Conservation (phyloP, 805 yeast genomes). For the Kurtzmaniella cleridarum region DNA sequence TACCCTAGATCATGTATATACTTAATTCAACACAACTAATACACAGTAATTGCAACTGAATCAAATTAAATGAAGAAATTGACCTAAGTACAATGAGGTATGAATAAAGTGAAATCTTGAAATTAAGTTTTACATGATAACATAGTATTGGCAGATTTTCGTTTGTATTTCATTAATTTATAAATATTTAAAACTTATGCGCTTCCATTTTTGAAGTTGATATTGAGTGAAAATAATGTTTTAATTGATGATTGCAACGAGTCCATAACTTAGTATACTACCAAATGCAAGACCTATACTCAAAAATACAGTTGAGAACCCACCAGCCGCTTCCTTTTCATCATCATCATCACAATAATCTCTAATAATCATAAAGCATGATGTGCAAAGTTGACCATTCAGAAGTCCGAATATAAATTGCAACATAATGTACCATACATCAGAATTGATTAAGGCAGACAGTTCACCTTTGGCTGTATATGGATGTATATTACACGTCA, state of each 20-base stretch:
- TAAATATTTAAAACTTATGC: no score
- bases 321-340: conserved; percentile 90
- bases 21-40: neutral
- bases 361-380: conserved; percentile 74
- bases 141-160: no score
- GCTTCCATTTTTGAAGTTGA: no score
- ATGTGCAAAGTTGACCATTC: conserved; percentile 80
- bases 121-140: no score
- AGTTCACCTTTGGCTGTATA: conserved; percentile 18
- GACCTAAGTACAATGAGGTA: no score
- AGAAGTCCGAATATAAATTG: conserved; percentile 82
- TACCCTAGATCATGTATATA: no score
- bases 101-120: no score
- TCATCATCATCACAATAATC: conserved; percentile 51
- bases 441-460: conserved; percentile 47
- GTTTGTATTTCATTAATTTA: no score
- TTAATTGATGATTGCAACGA: conserved; percentile 38
- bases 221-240: no score
- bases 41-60: no score
- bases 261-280: conserved; percentile 64
- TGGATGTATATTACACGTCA: conserved; percentile 57
- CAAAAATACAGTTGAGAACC: conserved; percentile 77
- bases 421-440: conserved; percentile 57
- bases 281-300: conserved; percentile 78
- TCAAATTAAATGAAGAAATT: no score